phyloP scores from a whole-genome alignment of 139 green algal genomes.

The Chlorella sorokiniana region DNA sequence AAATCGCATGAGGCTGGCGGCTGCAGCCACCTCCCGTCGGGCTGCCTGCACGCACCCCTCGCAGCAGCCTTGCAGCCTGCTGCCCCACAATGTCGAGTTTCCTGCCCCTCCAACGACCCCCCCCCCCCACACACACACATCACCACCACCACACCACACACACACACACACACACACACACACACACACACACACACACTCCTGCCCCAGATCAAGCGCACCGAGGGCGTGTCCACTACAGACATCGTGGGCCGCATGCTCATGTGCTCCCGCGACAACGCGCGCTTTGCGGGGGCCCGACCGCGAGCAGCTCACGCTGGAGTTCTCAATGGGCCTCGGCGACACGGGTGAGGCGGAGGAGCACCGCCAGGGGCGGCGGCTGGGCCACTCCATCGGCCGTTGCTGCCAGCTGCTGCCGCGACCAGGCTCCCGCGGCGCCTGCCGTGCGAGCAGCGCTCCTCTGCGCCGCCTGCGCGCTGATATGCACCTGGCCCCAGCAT shows the following conservation, averaged over 20 bases:
- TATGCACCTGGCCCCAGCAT: too few species aligned
- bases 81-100: neutral
- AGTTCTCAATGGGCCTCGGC: conserved; percentile 12
- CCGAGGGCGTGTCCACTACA: conserved; percentile 96
- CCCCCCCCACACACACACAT: too few species aligned
- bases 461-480: too few species aligned
- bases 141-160: neutral
- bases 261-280: conserved; percentile 82
- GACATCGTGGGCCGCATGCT: conserved; percentile 99
- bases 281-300: conserved; percentile 45
- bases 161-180: neutral
- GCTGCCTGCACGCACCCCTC: too few species aligned
- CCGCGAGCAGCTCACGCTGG: conserved; percentile 18
- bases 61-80: neutral
- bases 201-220: conserved; percentile 89
- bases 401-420: too few species aligned
- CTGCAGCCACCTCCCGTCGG: too few species aligned
- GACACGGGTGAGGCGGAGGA: conserved; percentile 13
- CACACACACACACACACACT: neutral
- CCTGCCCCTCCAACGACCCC: neutral
- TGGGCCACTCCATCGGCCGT: neutral
- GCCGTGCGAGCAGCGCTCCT: too few species aligned
- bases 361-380: too few species aligned
- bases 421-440: too few species aligned
- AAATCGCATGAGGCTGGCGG: too few species aligned